phyloP scores from a whole-genome alignment of 148 eudicot genomes.

The Chenopodium quinoa region DNA sequence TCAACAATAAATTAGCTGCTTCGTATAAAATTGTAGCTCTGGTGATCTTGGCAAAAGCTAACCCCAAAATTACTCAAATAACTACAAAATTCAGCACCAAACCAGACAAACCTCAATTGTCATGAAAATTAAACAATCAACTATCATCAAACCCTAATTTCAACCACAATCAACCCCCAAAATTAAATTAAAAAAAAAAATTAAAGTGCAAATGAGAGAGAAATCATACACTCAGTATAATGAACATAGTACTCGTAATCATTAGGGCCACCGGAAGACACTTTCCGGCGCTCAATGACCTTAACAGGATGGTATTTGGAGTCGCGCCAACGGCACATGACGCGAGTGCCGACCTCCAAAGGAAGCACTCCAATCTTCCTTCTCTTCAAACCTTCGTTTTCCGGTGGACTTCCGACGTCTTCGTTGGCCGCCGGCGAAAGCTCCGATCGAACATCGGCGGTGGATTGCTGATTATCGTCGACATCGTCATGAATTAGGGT shows the following conservation, averaged over 20 bases:
- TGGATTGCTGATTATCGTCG: conserved; percentile 30
- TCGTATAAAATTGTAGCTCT: too few species aligned
- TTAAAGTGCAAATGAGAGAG: background rate
- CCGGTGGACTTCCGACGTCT: conserved; percentile 33
- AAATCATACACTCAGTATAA: conserved; percentile 78
- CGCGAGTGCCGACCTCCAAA: conserved; percentile 78
- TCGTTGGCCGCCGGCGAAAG: conserved; percentile 23
- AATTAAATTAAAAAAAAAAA: too few species aligned
- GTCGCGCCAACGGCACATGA: conserved; percentile 88
- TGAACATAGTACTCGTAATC: conserved; percentile 95
- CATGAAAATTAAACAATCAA: background rate
- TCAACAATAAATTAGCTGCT: too few species aligned
- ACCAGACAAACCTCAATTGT: background rate
- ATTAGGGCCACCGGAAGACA: conserved; percentile 38
- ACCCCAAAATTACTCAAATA: background rate
- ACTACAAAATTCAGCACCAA: background rate
- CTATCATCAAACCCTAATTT: background rate
- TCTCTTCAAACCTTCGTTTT: conserved; percentile 35
- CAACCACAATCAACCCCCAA: background rate
- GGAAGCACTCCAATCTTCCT: conserved; percentile 49
- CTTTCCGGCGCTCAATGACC: conserved; percentile 80
- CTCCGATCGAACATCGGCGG: conserved; percentile 26
- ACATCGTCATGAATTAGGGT: conserved; percentile 30
- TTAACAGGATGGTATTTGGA: conserved; percentile 76
- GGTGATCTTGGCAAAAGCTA: too few species aligned